Conservation (phyloP, 768 basidiomycete species). For the Agaricus subrufescens region DNA sequence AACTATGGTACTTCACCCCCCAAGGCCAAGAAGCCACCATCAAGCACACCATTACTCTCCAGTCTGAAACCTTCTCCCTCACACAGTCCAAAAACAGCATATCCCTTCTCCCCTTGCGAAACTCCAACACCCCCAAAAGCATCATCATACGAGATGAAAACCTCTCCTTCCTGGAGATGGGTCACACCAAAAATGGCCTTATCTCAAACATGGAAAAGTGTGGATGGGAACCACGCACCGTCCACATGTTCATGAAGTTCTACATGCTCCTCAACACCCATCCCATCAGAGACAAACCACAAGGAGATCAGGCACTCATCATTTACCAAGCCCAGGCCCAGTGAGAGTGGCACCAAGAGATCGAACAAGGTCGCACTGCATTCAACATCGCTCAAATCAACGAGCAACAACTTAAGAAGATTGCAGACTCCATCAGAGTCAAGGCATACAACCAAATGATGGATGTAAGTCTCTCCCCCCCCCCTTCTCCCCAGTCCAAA, state of each 20-base stretch:
- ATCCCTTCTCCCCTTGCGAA: not conserved
- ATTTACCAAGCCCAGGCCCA: constrained; percentile 9
- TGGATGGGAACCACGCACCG: not conserved
- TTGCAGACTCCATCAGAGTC: too few species aligned
- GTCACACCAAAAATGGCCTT: not conserved
- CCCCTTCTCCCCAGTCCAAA: too few species aligned
- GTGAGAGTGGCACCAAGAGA: constrained; percentile 11
- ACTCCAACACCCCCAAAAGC: not conserved
- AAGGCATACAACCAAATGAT: too few species aligned
- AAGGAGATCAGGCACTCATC: constrained; percentile 8
- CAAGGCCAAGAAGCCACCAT: constrained; percentile 9
- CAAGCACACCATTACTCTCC: not conserved
- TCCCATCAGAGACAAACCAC: not conserved
- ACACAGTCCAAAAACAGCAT: not conserved
- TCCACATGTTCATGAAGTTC: not conserved
- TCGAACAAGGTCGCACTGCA: not conserved
- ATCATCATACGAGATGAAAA: not conserved
- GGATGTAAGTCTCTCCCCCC: too few species aligned
- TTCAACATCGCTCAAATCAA: too few species aligned
- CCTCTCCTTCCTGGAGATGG: not conserved
- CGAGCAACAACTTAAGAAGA: too few species aligned
- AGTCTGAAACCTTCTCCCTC: not conserved
- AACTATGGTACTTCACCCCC: constrained; percentile 12
- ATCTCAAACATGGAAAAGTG: not conserved
- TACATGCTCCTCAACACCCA: not conserved